Evolutionary conservation across 441 rosid species (phyloP), one percentile per base, ranked within the genome.

Genomic region (Pelargonium citronellum): DNA sequence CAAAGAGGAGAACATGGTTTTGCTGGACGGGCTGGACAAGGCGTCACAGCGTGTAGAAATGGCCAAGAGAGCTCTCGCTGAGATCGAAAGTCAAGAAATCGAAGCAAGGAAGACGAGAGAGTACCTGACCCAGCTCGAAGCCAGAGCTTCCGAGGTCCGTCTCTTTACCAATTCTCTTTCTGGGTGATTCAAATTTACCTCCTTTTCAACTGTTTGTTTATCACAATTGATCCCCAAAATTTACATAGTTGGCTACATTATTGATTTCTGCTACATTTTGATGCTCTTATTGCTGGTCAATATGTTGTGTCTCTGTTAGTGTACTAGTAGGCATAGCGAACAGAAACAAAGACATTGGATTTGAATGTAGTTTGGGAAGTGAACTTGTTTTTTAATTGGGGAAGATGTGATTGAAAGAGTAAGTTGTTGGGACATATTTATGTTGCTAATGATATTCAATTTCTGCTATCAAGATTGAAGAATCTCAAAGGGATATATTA

Each of bases 1-100:
- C 77, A 82, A 83, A 67, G 87, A 90, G 71, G 99, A 90, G 80
- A 94, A 94, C 79, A 85, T 74, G 72, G 83, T 0, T 1, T 78
- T 94, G 84, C 86, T 91, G 43, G 92, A 89, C 69, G 99, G 90
- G 71, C 79, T 91, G 73, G 92, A 86, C 67, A 82, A 77, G 69
- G 96, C 97, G 22, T 86, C 92, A n/a, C 62, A 65, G 79, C 87
- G 95, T 66, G 97, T 93, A 47, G 93, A 93, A 44, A 71, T 67
- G 67, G 98, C 97, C 20, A 86, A 78, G 82, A 74, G 73, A 70
- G 84, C 84, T 68, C 91, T 94, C 39, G 87, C 80, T 2, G 95
- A 89, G 83, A 91, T 94, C 70, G 87, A 86, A 83, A 84, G 83
- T 69, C 91, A 86, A 79, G 87, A 88, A 41, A 71, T 81, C 62